These are phyloP conservation scores for Cadophora sp. DNA, from an alignment of 2,329 filamentous ascomycete genomes.

Conservation along the genomic window DNA sequence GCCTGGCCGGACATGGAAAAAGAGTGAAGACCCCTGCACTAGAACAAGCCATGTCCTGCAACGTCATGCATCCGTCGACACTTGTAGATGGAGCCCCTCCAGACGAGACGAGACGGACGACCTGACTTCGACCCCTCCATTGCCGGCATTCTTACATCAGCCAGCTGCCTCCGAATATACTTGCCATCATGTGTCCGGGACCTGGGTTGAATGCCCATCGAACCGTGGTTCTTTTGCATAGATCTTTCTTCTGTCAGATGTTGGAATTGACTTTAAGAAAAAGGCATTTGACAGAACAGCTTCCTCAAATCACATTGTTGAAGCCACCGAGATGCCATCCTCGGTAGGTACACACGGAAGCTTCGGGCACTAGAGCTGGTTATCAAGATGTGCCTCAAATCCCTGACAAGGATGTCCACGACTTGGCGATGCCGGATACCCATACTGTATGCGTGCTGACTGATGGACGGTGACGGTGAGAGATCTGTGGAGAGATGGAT, in stretches of 20 bases:
- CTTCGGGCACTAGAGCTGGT: slow-evolving; percentile 2
- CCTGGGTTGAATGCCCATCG: neutral
- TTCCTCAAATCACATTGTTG: neutral
- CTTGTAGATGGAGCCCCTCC: neutral
- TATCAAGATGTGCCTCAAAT: slow-evolving; percentile 18
- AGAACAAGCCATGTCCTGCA: slow-evolving; percentile 12
- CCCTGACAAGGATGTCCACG: neutral
- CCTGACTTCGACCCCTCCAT: slow-evolving; percentile 2
- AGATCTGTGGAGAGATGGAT: neutral
- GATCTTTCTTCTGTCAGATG: neutral
- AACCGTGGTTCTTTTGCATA: neutral
- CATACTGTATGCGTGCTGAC: slow-evolving; percentile 11
- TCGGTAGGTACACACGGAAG: slow-evolving; percentile 9
- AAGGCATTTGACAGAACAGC: neutral
- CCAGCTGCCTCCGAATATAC: neutral
- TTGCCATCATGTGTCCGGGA: neutral
- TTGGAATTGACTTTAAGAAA: neutral
- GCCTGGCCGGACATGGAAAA: neutral
- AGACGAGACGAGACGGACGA: neutral
- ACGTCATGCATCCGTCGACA: slow-evolving; percentile 27
- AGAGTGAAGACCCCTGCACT: slow-evolving; percentile 5
- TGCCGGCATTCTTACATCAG: neutral
- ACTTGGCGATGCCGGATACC: slow-evolving; percentile 9
- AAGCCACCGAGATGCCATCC: neutral
- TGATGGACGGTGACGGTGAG: neutral